Evolutionary conservation across 2,329 filamentous ascomycete species (phyloP).

Genomic region (Alternaria conjuncta): DNA sequence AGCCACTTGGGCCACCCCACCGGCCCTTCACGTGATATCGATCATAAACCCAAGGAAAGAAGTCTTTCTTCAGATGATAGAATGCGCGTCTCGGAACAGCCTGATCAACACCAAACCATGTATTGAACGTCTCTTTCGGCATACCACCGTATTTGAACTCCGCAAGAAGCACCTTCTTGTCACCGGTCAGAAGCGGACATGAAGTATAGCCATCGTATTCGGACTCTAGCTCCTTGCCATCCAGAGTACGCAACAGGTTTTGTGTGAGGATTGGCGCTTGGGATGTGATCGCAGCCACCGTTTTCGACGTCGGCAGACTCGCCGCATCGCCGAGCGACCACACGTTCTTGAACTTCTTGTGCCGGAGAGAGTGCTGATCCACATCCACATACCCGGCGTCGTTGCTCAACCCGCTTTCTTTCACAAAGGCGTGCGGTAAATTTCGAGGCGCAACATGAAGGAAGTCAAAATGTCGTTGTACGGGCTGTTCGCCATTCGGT

Average conservation of each 20-base stretch:
- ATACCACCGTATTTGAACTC: conserved; percentile 70
- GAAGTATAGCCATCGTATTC: conserved; percentile 50
- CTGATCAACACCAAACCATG: conserved; percentile 64
- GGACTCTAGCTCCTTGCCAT: conserved; percentile 32
- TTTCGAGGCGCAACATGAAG: conserved; percentile 48
- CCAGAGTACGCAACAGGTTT: conserved; percentile 38
- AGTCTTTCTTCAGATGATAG: conserved; percentile 69
- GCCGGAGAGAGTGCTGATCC: conserved; percentile 39
- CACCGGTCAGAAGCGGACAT: conserved; percentile 52
- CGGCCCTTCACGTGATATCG: conserved; percentile 66
- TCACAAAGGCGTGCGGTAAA: conserved; percentile 45
- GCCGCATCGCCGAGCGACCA: conserved; percentile 50
- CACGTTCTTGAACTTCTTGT: conserved; percentile 46
- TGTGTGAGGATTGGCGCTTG: conserved; percentile 44
- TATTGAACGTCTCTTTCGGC: conserved; percentile 67
- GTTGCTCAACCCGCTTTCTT: conserved; percentile 42
- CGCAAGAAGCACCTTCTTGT: conserved; percentile 67
- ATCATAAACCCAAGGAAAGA: conserved; percentile 71
- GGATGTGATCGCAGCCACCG: conserved; percentile 47
- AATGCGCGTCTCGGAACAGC: conserved; percentile 61
- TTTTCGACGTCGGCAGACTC: conserved; percentile 48
- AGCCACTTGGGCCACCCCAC: conserved; percentile 67
- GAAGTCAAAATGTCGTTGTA: conserved; percentile 45
- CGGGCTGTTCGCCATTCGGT: conserved; percentile 28
- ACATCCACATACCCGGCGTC: conserved; percentile 48